Base-by-base conservation (phyloP, 2,329 filamentous ascomycete species). In the Truncatella angustata region DNA sequence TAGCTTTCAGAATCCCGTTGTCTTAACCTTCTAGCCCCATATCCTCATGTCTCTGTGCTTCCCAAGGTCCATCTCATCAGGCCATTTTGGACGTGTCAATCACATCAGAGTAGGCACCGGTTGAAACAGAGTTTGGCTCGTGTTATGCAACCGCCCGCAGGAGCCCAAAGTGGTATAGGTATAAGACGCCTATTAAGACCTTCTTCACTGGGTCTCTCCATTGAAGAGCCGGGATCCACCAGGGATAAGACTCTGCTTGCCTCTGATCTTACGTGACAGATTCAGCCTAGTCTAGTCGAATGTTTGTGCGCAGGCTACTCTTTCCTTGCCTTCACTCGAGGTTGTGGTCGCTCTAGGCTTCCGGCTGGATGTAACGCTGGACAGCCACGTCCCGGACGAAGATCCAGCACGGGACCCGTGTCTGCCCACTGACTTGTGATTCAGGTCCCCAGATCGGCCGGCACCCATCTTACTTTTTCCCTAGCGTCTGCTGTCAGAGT, bases 61-160 rank as follows among this genome's bases (percentile, higher is more conserved):
- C 40, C 3, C 6, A 6, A 23, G 10, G 48, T 52, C 43, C 37
- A 36, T 50, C 30, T n/a, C 39, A 42, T 51, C 44, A 50, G 47
- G 45, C 54, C 54, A n/a, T n/a, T n/a, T n/a, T n/a, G n/a, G n/a
- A n/a, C n/a, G n/a, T n/a, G 58, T 58, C 55, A 54, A 47, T 54
- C 56, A 55, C 58, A 50, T 39, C 51, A 50, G 49, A 55, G 52
- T 59, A 14, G 56, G 58, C 58, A 52, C 60, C 57, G 54, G 54
- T 58, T 54, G 56, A 64, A 53, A 57, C 60, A 60, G 56, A 62
- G 58, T 56, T 58, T 63, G 61, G 62, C 56, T 63, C 58, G 57
- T 61, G 56, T 58, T 57, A 61, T 65, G 62, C 63, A 65, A 53
- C 56, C 56, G 58, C 58, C 62, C 63, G 63, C 57, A 48, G 56